Base-by-base conservation (phyloP, 805 yeast species). In the Candida vartiovaarae region DNA sequence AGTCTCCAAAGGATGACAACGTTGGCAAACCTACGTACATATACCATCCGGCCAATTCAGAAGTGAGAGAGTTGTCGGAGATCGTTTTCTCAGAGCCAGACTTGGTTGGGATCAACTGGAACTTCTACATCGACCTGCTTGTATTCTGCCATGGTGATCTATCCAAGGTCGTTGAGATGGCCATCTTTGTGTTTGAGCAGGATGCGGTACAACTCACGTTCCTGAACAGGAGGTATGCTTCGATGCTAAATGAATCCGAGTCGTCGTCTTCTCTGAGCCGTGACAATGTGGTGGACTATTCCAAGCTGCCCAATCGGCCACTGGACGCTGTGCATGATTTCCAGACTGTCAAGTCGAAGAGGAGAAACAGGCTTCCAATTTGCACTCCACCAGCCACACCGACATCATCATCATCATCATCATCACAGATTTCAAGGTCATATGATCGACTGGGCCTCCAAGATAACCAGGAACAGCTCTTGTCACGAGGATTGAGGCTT, bases 111-210 rank as follows among this genome's bases (percentile, higher is more conserved):
- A 52, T 78, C 9, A 65, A 65, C 47, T 64, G 64, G 42, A 49
- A 49, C 1, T 78, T 78, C 45, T 63, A 71, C 32, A 48, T 57
- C 23, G 53, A 61, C 10, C 68, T 71, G 9, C 39, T 77, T 4
- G 56, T 46, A 11, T 74, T 70, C 51, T 75, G 67, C 52, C 47
- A 64, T n/a, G 80, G 79, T 3, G 67, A 75, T 44, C 47, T 68
- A 2, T 49, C 50, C 20, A 64, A 58, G 39, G 74, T 74, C 0
- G 43, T 74, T 7, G 52, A 59, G 2, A 45, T 67, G 9, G 70
- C 73, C 7, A 45, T 60, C 1, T 46, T 61, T 23, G 52, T 67
- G 6, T 45, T 63, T 23, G 71, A 71, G 40, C 46, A 60, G 3
- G 49, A 55, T 29, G 62, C 61, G 9, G 55, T 53, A 1, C 42